Conservation (phyloP, 2,329 filamentous ascomycete species). For the Neurospora sp. region DNA sequence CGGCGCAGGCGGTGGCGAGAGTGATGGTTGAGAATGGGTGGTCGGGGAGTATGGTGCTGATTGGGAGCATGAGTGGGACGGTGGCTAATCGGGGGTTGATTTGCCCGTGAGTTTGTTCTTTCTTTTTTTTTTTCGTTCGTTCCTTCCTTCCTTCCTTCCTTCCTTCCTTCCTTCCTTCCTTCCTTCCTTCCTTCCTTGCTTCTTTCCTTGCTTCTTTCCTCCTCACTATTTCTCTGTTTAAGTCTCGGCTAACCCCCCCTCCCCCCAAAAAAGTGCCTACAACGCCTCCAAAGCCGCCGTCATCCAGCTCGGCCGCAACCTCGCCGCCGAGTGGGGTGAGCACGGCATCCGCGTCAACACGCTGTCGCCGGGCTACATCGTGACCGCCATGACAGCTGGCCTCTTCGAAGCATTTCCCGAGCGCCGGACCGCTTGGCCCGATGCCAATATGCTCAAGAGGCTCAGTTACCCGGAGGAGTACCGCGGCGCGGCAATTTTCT, state of each 20-base stretch:
- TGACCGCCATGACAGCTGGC: constrained; percentile 73
- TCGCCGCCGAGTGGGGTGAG: constrained; percentile 63
- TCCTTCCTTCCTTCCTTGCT: not conserved
- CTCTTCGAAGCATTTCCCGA: constrained; percentile 71
- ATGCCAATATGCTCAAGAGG: constrained; percentile 73
- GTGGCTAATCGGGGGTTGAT: constrained; percentile 53
- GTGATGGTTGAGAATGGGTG: constrained; percentile 55
- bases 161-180: not conserved
- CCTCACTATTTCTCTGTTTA: too few relatives aligned
- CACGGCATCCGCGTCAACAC: constrained; percentile 72
- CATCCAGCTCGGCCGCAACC: constrained; percentile 58
- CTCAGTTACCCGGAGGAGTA: constrained; percentile 61
- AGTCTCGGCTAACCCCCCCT: not conserved
- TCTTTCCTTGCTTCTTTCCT: too few relatives aligned
- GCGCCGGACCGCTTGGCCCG: constrained; percentile 57
- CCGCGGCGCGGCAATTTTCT: constrained; percentile 58
- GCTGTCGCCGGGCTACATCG: constrained; percentile 70
- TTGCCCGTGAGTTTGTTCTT: constrained; percentile 40
- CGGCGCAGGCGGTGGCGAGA: constrained; percentile 76
- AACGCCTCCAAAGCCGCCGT: constrained; percentile 70
- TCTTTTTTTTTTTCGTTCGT: not conserved
- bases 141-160: not conserved
- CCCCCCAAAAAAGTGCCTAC: constrained; percentile 43
- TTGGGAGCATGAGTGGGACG: constrained; percentile 61
- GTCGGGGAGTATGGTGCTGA: constrained; percentile 53